Evolutionary conservation across 2,329 filamentous ascomycete species (phyloP), one percentile per base, ranked within the genome.

Genomic region (Trichoderma sp.): DNA sequence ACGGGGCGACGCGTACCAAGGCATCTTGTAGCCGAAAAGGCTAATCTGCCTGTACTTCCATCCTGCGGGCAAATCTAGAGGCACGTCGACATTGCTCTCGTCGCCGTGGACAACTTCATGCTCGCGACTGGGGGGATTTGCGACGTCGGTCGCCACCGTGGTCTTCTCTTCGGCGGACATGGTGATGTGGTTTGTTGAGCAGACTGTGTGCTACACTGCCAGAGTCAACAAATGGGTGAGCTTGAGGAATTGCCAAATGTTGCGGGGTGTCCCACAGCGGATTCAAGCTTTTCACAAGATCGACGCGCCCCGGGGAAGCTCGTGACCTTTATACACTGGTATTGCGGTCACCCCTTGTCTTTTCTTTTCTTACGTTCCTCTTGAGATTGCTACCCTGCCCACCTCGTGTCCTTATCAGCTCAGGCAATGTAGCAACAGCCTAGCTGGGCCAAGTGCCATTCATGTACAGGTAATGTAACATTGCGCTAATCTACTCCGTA

Each of bases 1-100:
- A 77, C 90, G 88, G 14, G 92, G 92, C 72, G 92, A 93, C 24
- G 92, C 92, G 80, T 92, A 94, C 83, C 82, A 24, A 86, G 86
- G 71, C 39, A 93, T 72, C 71, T 84, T 86, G 77, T 89, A 78
- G 62, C 85, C 84, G 39, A 43, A 43, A 43, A 43, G 3, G 39
- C 39, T 43, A 43, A 43, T 43, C 18, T 43, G 39, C 77, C 87
- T 89, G 85, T 94, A 93, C 82, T 90, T 91, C 91, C 91, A 93
- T 74, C 87, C 86, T 3, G 74, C 60, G 2, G 87, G 87, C 36
- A 84, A 85, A 36, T 74, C 70, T n/a, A 69, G 68, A 63, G 68
- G 72, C 34, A 71, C 72, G 28, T 75, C 72, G 69, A 57, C 51
- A 36, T 36, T 36, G 34, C 34, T 36, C 39, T 74, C 70, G 11